Conservation (phyloP, 1,139 yeast genomes). For the Diutina rugosa region DNA sequence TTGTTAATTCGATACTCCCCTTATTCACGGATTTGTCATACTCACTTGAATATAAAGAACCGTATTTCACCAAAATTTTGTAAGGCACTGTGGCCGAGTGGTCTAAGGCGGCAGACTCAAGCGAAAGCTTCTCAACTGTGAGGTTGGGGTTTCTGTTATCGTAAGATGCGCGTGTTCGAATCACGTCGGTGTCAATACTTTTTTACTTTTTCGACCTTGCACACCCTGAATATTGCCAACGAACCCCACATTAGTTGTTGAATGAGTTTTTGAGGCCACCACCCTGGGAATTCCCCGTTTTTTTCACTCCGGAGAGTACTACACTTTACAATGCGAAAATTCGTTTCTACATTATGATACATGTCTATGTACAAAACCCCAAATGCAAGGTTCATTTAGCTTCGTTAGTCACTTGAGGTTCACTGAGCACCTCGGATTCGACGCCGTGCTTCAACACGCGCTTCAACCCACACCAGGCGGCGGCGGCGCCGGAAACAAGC, state of each 20-base stretch:
- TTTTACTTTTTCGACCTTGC: background rate
- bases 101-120: background rate
- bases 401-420: background rate
- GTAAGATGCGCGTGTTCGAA: background rate
- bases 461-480: constrained; percentile 84
- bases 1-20: too few relatives aligned
- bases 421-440: background rate
- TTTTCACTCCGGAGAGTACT: background rate
- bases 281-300: too few relatives aligned
- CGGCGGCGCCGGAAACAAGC: constrained; percentile 82
- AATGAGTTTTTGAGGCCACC: too few relatives aligned
- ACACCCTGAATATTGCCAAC: too few relatives aligned
- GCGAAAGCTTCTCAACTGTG: background rate
- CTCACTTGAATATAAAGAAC: background rate
- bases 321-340: background rate
- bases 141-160: background rate
- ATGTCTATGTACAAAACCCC: background rate
- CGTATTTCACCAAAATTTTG: background rate
- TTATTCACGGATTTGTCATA: too few relatives aligned
- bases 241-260: background rate
- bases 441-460: constrained; percentile 16
- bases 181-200: background rate
- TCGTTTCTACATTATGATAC: background rate
- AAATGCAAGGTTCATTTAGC: background rate
- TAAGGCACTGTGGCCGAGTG: background rate